Base-by-base conservation (phyloP, 1,139 yeast genomes). In the Eremothecium sinecaudum region DNA sequence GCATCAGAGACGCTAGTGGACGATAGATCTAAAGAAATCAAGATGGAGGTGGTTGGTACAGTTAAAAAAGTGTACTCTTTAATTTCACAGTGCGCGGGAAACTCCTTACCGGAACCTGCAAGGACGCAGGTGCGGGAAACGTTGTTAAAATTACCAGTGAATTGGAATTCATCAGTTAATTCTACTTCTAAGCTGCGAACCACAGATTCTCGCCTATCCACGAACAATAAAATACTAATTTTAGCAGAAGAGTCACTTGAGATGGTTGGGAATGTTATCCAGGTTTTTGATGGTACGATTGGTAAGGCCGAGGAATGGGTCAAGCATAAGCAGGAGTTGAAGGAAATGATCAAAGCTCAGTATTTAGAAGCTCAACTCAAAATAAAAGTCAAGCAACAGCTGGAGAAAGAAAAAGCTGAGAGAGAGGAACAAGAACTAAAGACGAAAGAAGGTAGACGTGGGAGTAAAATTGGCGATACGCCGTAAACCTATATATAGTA, bases 231-330 rank as follows among this genome's bases (percentile, higher is more conserved):
- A 45, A 81, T 84, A 1, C 62, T 90, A 28, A 69, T 81, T 7
- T 66, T 90, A 42, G 96, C 97, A 1, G 80, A 80, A 45, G 98
- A 90, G 58, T 78, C 94, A 0, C 64, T 90, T 36, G 93, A 81
- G 30, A 84, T 87, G 87, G 79, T 90, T 30, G 69, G 79, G 28
- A 80, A 80, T 41, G 77, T 90, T 21, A 84, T 86, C 42, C 70
- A 69, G 32, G 87, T 86, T 7, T 86, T 92, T 43, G 87, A 80
- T 53, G 87, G 80, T 26, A 86, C 87, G 36, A 64, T 90, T 39
- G 79, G 73, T 32, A 75, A 77, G 44, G 95, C 95, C 1, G 96
- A 87, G 53, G 63, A 66, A 21, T 87, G 96, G 96, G 73, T 75
- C 5, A 73, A 67, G 24, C 69, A 69, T 10, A 71, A 64, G 42